Percentiles rank a stretch among this genome's conserved stretches.
phyloP scores from a whole-genome alignment of 1,284 basidiomycete species.

The Malassezia equina region DNA sequence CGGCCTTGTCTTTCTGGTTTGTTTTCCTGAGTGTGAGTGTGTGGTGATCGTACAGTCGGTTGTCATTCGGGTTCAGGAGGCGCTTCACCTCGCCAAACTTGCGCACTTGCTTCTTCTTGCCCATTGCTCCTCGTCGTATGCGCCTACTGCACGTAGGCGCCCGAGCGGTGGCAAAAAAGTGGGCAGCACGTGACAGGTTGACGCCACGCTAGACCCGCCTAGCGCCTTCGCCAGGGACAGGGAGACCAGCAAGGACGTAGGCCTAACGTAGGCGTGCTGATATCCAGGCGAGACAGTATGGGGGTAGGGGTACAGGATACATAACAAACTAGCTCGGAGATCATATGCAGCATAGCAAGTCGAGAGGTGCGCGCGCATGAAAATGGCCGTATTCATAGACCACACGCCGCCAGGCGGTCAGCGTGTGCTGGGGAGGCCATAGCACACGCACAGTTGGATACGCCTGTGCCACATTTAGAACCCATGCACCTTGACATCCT shows the following conservation, averaged over 20 bases:
- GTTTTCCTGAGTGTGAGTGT: conserved; percentile 49
- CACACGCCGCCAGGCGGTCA: background rate
- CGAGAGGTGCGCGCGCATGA: background rate
- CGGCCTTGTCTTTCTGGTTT: conserved; percentile 51
- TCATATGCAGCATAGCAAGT: background rate
- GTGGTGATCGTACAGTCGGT: conserved; percentile 63
- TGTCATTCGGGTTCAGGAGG: conserved; percentile 86
- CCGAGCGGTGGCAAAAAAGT: conserved; percentile 1
- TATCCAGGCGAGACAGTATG: background rate
- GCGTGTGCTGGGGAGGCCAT: background rate
- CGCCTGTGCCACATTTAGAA: conserved; percentile 23
- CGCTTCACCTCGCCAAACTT: conserved; percentile 94
- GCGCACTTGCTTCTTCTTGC: conserved; percentile 84
- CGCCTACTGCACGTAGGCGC: background rate
- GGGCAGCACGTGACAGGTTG: background rate
- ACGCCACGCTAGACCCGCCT: background rate
- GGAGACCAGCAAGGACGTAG: no score
- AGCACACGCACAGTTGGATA: background rate
- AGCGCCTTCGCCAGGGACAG: no score
- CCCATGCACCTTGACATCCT: conserved; percentile 47
- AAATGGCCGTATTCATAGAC: background rate
- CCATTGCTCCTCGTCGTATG: conserved; percentile 50
- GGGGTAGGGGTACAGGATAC: background rate
- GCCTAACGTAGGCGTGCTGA: no score
- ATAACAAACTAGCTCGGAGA: background rate